Percentiles rank a stretch among this genome's conserved stretches.
phyloP scores from a whole-genome alignment of 164 flowering plant genomes.

The Macadamia integrifolia region DNA sequence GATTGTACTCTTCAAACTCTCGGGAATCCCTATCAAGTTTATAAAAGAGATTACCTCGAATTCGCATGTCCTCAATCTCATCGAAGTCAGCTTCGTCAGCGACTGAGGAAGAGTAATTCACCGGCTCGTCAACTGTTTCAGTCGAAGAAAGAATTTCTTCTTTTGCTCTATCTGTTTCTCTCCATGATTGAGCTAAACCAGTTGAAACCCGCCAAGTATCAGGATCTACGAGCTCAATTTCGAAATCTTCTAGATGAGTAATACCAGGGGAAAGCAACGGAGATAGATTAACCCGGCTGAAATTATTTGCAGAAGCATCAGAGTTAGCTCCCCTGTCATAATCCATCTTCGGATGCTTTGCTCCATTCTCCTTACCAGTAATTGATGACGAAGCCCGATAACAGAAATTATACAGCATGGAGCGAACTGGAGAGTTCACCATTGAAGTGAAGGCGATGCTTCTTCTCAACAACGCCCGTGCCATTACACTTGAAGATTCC shows the following conservation, averaged over 20 bases:
- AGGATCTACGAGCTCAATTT: slow-evolving; percentile 57
- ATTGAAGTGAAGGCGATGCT: background rate
- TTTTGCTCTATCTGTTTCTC: slow-evolving; percentile 8
- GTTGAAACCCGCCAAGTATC: slow-evolving; percentile 70
- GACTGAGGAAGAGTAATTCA: background rate
- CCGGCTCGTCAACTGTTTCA: slow-evolving; percentile 20
- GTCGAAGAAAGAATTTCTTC: slow-evolving; percentile 1
- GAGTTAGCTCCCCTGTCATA: background rate
- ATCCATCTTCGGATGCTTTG: background rate
- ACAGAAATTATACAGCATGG: slow-evolving; percentile 14
- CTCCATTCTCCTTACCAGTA: slow-evolving; percentile 8
- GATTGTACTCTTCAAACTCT: slow-evolving; percentile 75
- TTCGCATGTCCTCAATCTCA: slow-evolving; percentile 79
- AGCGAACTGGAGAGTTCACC: slow-evolving; percentile 10
- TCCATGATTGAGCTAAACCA: slow-evolving; percentile 50
- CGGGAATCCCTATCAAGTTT: slow-evolving; percentile 67
- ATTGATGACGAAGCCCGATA: slow-evolving; percentile 14
- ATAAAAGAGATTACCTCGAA: slow-evolving; percentile 63
- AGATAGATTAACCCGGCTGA: slow-evolving; percentile 23
- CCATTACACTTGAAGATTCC: slow-evolving; percentile 13
- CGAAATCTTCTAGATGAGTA: slow-evolving; percentile 19
- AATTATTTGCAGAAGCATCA: slow-evolving; percentile 5
- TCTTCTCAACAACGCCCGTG: slow-evolving; percentile 17
- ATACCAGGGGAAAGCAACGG: slow-evolving; percentile 26
- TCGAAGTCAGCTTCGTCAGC: slow-evolving; percentile 47